These are phyloP conservation scores for Penicillium arizonense DNA, from an alignment of 495 filamentous ascomycete species.

Conservation along the genomic window DNA sequence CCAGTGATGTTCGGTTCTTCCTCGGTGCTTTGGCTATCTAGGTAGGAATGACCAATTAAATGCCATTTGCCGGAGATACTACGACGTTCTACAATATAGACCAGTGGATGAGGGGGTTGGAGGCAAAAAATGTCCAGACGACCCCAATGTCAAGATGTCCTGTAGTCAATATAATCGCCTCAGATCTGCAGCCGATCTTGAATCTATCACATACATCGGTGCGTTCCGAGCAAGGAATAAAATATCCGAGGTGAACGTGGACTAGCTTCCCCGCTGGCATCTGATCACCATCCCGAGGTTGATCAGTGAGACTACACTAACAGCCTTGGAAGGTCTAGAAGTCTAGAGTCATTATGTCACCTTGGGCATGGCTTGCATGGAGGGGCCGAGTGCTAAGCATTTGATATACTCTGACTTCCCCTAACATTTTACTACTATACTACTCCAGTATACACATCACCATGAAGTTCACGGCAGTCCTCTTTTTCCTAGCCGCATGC, in stretches of 20 bases:
- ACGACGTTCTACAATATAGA: too few relatives aligned
- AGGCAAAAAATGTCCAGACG: too few relatives aligned
- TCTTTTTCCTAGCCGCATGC: conserved; percentile 9
- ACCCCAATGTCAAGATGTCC: too few relatives aligned
- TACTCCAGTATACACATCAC: not conserved
- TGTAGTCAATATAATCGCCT: not conserved
- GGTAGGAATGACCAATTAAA: too few relatives aligned
- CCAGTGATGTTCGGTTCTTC: too few relatives aligned
- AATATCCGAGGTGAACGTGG: not conserved
- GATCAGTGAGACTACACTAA: not conserved
- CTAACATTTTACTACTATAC: not conserved
- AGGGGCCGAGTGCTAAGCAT: conserved; percentile 15
- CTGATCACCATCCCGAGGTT: conserved; percentile 4
- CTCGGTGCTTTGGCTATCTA: too few relatives aligned
- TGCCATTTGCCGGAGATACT: too few relatives aligned
- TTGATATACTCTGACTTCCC: conserved; percentile 17
- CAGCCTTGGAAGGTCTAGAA: not conserved
- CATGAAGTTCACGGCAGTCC: conserved; percentile 3
- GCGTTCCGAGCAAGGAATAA: not conserved
- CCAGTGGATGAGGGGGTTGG: too few relatives aligned
- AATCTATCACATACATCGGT: too few relatives aligned
- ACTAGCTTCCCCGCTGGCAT: not conserved
- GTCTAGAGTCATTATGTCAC: not conserved
- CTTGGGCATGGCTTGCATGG: not conserved
- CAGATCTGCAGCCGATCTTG: conserved; percentile 3